Base-by-base conservation (phyloP, 805 yeast genomes). In the Diddensiella transvaalensis region DNA sequence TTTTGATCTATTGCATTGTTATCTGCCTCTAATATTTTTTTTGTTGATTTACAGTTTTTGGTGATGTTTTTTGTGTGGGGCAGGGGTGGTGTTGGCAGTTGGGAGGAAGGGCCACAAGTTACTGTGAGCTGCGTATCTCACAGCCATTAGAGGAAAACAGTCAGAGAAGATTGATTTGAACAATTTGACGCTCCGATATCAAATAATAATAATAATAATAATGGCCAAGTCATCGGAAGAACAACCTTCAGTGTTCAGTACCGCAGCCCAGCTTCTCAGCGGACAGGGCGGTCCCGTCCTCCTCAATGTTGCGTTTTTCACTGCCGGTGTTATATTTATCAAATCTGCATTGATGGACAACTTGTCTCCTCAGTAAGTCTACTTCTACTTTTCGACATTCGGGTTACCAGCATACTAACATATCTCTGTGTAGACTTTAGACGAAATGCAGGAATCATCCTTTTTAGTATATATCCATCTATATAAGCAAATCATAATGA, bases 311-410 rank as follows among this genome's bases (percentile, higher is more conserved):
- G 52, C 60, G 22, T 50, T 60, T 15, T 59, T 59, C 46, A 54
- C 54, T 15, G 59, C 68, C 23, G 72, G 71, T 36, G 69, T 68
- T 30, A 61, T 59, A 26, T 67, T 68, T 56, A 63, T 68, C 54
- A 65, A 65, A 60, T 65, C 70, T 44, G 57, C 68, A 32, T 47
- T 65, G 47, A 66, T 67, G 60, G 72, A 68, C 51, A 60, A 57
- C 65, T 60, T 68, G 42, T 63, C 66, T 49, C 71, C 71, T 41
- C 70, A 66, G 67, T 56, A 55, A 40, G 60, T 55, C 6, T n/a
- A n/a, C n/a, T n/a, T n/a, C n/a, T 21, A n/a, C n/a, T n/a, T 29
- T 29, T 29, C 13, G 32, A 13, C 10, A 13, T 29, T 13, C 13
- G 11, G 13, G 11, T 29, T 10, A 29, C 32, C 10, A 29, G 32